These are phyloP conservation scores for Botrytis hyacinthi DNA, from an alignment of 2,329 filamentous ascomycete species.

Conservation along the genomic window DNA sequence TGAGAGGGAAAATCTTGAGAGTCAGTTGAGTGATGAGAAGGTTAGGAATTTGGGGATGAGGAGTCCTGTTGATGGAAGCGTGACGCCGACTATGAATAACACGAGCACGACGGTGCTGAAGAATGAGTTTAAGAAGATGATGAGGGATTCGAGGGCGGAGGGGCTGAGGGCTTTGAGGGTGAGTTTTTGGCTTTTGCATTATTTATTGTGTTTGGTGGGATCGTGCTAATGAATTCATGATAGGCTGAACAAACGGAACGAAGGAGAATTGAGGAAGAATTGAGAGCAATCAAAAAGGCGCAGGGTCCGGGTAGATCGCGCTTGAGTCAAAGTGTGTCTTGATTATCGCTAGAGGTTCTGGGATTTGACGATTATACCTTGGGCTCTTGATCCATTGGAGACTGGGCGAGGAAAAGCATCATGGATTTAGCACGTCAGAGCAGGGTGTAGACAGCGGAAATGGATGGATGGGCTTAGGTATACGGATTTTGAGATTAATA, in stretches of 20 bases:
- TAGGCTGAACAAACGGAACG: slow-evolving; percentile 72
- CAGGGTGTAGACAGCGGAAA: background rate
- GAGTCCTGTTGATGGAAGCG: slow-evolving; percentile 46
- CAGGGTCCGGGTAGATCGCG: slow-evolving; percentile 40
- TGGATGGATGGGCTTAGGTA: background rate
- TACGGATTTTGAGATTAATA: background rate
- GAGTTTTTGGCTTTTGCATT: slow-evolving; percentile 38
- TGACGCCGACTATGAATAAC: slow-evolving; percentile 29
- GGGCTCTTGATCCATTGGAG: background rate
- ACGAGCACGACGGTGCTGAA: slow-evolving; percentile 68
- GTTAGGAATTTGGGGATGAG: slow-evolving; percentile 63
- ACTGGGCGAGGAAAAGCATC: background rate
- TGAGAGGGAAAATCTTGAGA: slow-evolving; percentile 61
- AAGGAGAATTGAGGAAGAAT: slow-evolving; percentile 60
- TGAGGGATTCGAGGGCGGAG: slow-evolving; percentile 68
- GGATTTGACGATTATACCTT: background rate
- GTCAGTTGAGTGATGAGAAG: slow-evolving; percentile 64
- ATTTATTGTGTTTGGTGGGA: no score
- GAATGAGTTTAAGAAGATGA: slow-evolving; percentile 79
- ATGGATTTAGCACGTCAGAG: background rate
- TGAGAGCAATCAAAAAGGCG: slow-evolving; percentile 49
- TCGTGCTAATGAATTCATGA: slow-evolving; percentile 20
- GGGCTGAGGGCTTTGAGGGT: slow-evolving; percentile 64
- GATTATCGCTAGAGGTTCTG: background rate
- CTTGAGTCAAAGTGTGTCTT: slow-evolving; percentile 35